These are phyloP conservation scores for Aspergillus neotritici DNA, from an alignment of 2,329 filamentous ascomycete species.

Conservation along the genomic window DNA sequence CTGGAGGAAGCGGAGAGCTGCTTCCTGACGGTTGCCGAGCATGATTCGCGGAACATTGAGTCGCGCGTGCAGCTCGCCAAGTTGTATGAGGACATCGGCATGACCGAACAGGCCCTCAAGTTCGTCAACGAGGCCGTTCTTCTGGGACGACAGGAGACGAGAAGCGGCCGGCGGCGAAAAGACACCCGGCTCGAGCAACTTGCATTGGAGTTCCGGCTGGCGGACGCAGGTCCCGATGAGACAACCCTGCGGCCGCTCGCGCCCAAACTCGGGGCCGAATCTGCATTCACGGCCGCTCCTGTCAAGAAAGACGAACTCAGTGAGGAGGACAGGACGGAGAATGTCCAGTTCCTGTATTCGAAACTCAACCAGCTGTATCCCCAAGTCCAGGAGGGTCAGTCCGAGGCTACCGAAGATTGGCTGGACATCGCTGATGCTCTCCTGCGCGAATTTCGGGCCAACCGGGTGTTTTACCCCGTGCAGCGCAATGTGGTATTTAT, in stretches of 20 bases:
- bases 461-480: constrained; percentile 55
- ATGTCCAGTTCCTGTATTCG: constrained; percentile 41
- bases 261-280: constrained; percentile 12
- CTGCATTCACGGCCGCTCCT: constrained; percentile 14
- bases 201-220: constrained; percentile 33
- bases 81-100: constrained; percentile 71
- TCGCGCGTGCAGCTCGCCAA: constrained; percentile 75
- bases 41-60: constrained; percentile 66
- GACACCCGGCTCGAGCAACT: constrained; percentile 37
- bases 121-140: constrained; percentile 70
- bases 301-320: constrained; percentile 16
- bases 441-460: constrained; percentile 56
- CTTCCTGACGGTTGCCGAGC: constrained; percentile 67
- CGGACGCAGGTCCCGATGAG: constrained; percentile 15
- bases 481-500: constrained; percentile 48
- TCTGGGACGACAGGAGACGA: constrained; percentile 46
- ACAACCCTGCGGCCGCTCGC: constrained; percentile 15
- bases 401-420: constrained; percentile 50
- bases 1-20: constrained; percentile 68
- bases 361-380: constrained; percentile 46
- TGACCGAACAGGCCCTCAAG: constrained; percentile 69
- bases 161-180: constrained; percentile 27
- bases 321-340: constrained; percentile 35
- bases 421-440: constrained; percentile 55
- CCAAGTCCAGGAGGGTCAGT: constrained; percentile 45